Percentiles rank a stretch among this genome's conserved stretches.
phyloP scores from a whole-genome alignment of 2,329 filamentous ascomycete species.

The Cladosporium halotolerans region DNA sequence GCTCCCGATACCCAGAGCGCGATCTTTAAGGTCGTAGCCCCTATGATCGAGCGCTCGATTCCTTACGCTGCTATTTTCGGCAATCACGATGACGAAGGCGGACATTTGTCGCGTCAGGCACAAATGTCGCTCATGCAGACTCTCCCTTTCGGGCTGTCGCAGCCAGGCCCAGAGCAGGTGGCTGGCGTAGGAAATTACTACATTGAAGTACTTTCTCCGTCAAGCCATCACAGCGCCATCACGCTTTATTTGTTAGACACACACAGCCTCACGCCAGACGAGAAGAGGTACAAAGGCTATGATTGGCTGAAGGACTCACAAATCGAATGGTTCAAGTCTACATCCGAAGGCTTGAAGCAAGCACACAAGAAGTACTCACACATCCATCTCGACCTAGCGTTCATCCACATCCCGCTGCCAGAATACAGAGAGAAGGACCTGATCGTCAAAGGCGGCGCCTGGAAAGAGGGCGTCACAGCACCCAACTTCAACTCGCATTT shows the following conservation, averaged over 20 bases:
- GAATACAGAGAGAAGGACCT: constrained; percentile 66
- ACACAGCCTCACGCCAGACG: constrained; percentile 85
- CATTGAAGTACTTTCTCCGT: constrained; percentile 78
- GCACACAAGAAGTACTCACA: constrained; percentile 70
- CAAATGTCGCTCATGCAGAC: constrained; percentile 84
- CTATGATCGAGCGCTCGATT: constrained; percentile 79
- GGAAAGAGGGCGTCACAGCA: constrained; percentile 78
- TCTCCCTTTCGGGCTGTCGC: constrained; percentile 83
- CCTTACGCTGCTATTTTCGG: constrained; percentile 93
- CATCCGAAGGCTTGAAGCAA: constrained; percentile 65
- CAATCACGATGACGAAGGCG: constrained; percentile 90
- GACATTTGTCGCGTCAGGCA: constrained; percentile 58
- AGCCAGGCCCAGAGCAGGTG: constrained; percentile 72
- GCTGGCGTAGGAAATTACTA: constrained; percentile 94
- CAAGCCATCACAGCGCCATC: constrained; percentile 79
- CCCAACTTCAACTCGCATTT: constrained; percentile 90
- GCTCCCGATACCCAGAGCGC: constrained; percentile 86
- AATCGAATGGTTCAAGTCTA: constrained; percentile 88
- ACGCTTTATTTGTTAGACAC: constrained; percentile 95
- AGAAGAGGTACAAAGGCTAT: constrained; percentile 82
- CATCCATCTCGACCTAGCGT: constrained; percentile 90
- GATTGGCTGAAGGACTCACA: constrained; percentile 95
- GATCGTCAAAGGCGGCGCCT: constrained; percentile 56
- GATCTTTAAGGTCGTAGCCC: constrained; percentile 84
- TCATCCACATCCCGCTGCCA: constrained; percentile 93